Evolutionary conservation across 2,329 filamentous ascomycete species (phyloP).

Genomic region (Botryosphaeria dothidea): DNA sequence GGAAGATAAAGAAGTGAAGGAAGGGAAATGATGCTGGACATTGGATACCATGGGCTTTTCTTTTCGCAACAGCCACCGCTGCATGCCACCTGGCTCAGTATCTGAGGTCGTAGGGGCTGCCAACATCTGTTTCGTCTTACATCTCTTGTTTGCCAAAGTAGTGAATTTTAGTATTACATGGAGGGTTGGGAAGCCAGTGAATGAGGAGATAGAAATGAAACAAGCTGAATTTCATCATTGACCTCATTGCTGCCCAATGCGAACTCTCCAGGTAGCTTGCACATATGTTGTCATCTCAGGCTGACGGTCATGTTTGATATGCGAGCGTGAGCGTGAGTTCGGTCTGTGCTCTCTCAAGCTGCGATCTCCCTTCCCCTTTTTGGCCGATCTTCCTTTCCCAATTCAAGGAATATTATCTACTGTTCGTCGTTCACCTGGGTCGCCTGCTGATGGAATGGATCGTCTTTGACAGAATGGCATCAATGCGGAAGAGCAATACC

Average conservation of each 20-base stretch:
- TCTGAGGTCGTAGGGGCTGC: not conserved
- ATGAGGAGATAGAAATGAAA: slow-evolving; percentile 12
- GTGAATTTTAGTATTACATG: slow-evolving; percentile 15
- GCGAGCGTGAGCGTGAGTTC: not conserved
- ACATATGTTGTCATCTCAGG: not conserved
- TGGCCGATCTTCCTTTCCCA: not conserved
- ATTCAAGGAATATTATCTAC: not conserved
- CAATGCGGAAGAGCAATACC: no score
- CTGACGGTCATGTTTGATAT: not conserved
- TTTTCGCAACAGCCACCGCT: not conserved
- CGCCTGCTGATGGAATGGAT: no score
- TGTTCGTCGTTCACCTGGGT: no score
- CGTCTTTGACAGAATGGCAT: no score
- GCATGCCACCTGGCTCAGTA: not conserved
- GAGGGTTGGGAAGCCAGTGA: not conserved
- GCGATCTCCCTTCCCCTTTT: not conserved
- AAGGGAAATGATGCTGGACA: slow-evolving; percentile 12
- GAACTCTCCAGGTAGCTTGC: not conserved
- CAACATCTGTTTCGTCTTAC: slow-evolving; percentile 8
- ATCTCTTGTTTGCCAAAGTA: slow-evolving; percentile 11
- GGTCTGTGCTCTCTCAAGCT: not conserved
- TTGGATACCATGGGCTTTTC: slow-evolving; percentile 14
- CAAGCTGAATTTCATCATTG: slow-evolving; percentile 14
- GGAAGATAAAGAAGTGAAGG: not conserved
- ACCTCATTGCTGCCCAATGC: not conserved